Conservation (phyloP, 495 filamentous ascomycete genomes). For the Cladorrhinum samala region DNA sequence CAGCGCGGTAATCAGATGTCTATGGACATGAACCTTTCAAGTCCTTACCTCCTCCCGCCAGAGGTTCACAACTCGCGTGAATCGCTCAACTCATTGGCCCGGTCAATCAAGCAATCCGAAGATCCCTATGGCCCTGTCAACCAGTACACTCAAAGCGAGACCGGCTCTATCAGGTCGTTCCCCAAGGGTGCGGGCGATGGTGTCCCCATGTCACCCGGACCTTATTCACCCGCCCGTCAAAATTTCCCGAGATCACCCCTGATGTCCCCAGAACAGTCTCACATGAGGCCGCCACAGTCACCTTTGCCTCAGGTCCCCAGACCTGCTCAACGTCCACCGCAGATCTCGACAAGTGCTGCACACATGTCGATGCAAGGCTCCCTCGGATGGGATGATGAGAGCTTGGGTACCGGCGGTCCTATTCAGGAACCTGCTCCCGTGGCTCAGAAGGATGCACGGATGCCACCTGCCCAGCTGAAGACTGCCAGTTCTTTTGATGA, state of each 20-base stretch:
- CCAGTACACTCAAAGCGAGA: slow-evolving; percentile 53
- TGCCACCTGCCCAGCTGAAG: slow-evolving; percentile 19
- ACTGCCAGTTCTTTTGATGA: slow-evolving; percentile 23
- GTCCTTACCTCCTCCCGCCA: slow-evolving; percentile 86
- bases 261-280: slow-evolving; percentile 17
- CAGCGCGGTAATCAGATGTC: slow-evolving; percentile 77
- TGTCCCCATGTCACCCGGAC: slow-evolving; percentile 23
- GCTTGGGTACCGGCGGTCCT: slow-evolving; percentile 15
- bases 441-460: slow-evolving; percentile 21
- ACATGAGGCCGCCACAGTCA: slow-evolving; percentile 12
- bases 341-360: background rate
- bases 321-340: slow-evolving; percentile 4
- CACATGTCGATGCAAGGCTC: background rate
- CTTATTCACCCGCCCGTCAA: slow-evolving; percentile 23
- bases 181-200: slow-evolving; percentile 45
- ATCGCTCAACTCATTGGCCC: slow-evolving; percentile 78
- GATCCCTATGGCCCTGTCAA: slow-evolving; percentile 79
- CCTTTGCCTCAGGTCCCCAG: slow-evolving; percentile 1
- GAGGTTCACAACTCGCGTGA: slow-evolving; percentile 71
- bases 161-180: slow-evolving; percentile 52
- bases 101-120: slow-evolving; percentile 59
- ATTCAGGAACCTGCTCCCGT: slow-evolving; percentile 34
- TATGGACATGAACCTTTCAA: slow-evolving; percentile 72
- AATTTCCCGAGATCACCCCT: slow-evolving; percentile 21
- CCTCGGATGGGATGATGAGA: slow-evolving; percentile 18